Percentiles rank a stretch among this genome's conserved stretches.
Conservation (phyloP, 768 basidiomycete species). For the Lentinula aciculospora region DNA sequence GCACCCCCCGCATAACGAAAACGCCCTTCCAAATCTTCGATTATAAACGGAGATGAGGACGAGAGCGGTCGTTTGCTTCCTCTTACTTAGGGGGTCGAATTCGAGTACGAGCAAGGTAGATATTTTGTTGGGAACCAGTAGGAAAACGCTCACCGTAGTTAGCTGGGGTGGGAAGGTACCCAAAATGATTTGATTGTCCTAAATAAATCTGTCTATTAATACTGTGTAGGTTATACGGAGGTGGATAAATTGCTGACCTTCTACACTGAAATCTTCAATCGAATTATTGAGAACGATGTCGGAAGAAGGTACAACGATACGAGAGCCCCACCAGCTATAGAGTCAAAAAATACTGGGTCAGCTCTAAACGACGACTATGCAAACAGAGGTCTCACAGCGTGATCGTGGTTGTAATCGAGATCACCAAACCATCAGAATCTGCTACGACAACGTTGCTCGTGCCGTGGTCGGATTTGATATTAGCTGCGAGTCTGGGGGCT, state of each 20-base stretch:
- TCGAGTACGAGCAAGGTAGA: background rate
- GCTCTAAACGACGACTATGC: background rate
- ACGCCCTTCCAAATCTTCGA: background rate
- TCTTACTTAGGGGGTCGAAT: background rate
- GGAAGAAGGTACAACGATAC: slow-evolving; percentile 2
- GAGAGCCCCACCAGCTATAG: slow-evolving; percentile 6
- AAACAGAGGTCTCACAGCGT: background rate
- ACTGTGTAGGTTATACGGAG: background rate
- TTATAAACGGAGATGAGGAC: background rate
- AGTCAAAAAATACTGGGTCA: background rate
- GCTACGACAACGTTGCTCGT: slow-evolving; percentile 3
- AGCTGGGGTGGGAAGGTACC: background rate
- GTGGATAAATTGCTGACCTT: background rate
- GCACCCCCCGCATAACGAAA: slow-evolving; percentile 3
- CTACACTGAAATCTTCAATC: slow-evolving; percentile 5
- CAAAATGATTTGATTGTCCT: slow-evolving; percentile 3
- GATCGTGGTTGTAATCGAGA: slow-evolving; percentile 4
- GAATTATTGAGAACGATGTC: slow-evolving; percentile 6
- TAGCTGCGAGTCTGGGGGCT: background rate
- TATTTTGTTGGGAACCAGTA: background rate
- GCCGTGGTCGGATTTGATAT: background rate
- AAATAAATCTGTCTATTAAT: background rate
- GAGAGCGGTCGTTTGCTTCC: background rate
- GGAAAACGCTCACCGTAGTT: background rate
- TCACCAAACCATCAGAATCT: slow-evolving; percentile 5